Evolutionary conservation across 176 grass and related monocot species (phyloP).

Genomic region (Oryza meyeriana): DNA sequence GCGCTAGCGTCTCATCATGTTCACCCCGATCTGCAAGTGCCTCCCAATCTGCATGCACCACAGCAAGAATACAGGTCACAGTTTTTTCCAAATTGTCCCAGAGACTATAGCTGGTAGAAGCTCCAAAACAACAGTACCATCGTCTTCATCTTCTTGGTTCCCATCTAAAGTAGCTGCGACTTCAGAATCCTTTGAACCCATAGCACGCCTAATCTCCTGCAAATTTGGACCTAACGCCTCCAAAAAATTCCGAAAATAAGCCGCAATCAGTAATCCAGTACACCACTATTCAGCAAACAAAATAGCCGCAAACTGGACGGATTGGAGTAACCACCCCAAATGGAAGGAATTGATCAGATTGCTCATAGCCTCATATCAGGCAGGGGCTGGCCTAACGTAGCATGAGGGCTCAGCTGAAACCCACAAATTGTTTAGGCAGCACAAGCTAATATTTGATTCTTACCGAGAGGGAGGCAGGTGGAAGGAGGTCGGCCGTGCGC

Average conservation of each 20-base stretch:
- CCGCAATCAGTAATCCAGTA: too few species aligned
- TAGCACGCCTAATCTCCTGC: neutral
- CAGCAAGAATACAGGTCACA: slow-evolving; percentile 15
- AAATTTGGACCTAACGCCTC: neutral
- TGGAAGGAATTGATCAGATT: too few species aligned
- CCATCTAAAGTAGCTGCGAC: slow-evolving; percentile 1
- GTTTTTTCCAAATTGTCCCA: neutral
- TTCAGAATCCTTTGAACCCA: slow-evolving; percentile 24
- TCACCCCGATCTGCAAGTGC: slow-evolving; percentile 55
- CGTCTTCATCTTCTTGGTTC: slow-evolving; percentile 43
- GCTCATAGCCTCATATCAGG: too few species aligned
- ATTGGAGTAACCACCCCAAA: too few species aligned
- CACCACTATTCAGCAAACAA: too few species aligned
- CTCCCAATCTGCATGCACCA: slow-evolving; percentile 74
- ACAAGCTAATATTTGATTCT: too few species aligned
- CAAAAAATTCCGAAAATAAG: neutral
- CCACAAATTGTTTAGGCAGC: too few species aligned
- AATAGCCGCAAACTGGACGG: too few species aligned
- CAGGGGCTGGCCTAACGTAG: too few species aligned
- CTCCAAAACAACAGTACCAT: slow-evolving; percentile 43
- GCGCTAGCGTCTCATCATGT: slow-evolving; percentile 28
- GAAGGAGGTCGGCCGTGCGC: too few species aligned
- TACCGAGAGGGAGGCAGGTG: too few species aligned
- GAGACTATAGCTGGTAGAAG: neutral
- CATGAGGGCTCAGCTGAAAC: too few species aligned